A percentile compares a stretch with the other conserved stretches of the same genome.
Conservation (phyloP, 2,329 filamentous ascomycete species). For the Biscogniauxia mediterranea region DNA sequence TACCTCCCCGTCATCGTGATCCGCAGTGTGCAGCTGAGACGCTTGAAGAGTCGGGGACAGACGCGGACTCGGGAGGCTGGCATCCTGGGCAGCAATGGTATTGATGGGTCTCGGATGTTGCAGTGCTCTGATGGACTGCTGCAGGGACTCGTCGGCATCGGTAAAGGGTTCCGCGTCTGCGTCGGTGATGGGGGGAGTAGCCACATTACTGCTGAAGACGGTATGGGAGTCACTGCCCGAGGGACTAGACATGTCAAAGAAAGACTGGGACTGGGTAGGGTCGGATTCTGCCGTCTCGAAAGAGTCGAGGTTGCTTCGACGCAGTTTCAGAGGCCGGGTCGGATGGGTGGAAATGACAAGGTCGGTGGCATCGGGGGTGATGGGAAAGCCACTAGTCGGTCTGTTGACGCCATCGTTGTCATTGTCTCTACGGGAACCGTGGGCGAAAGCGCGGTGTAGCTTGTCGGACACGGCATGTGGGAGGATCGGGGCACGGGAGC, state of each 20-base stretch:
- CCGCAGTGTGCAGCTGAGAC: constrained; percentile 45
- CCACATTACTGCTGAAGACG: constrained; percentile 61
- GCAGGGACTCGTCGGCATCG: constrained; percentile 49
- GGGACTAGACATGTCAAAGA: constrained; percentile 51
- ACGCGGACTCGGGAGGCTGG: constrained; percentile 90
- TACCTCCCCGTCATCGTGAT: constrained; percentile 43
- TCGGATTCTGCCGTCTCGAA: constrained; percentile 46
- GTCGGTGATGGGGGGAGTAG: constrained; percentile 74
- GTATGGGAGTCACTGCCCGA: constrained; percentile 56
- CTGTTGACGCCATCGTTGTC: constrained; percentile 24
- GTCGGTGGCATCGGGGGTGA: constrained; percentile 60
- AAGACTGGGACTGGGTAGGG: constrained; percentile 37
- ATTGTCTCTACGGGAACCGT: constrained; percentile 30
- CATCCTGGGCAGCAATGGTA: constrained; percentile 75
- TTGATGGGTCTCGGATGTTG: constrained; percentile 58
- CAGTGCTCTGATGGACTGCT: constrained; percentile 45
- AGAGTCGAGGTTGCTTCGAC: constrained; percentile 42
- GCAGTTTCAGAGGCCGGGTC: constrained; percentile 38
- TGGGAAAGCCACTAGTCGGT: constrained; percentile 38
- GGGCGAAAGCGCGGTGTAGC: constrained; percentile 38
- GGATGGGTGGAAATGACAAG: constrained; percentile 26
- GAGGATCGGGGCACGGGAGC: constrained; percentile 30
- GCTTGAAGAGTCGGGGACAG: constrained; percentile 88
- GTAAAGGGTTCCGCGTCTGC: constrained; percentile 63
- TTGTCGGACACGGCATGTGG: constrained; percentile 37